Evolutionary conservation across 1,284 basidiomycete genomes (phyloP).

Genomic region (Afroboletus lepidellus): DNA sequence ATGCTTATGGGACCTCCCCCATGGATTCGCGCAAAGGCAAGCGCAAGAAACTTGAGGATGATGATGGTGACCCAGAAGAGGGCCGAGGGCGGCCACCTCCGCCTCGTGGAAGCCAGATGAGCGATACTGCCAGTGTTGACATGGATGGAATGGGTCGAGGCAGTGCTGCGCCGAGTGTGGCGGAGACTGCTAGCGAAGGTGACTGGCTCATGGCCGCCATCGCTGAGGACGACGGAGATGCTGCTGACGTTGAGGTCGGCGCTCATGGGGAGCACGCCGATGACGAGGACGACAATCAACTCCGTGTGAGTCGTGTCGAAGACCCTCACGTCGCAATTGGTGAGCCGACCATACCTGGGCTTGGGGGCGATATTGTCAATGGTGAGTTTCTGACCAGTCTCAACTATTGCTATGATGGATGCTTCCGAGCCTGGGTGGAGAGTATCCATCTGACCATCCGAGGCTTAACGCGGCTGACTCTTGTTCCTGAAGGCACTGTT

Average conservation of each 20-base stretch:
- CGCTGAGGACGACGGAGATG: constrained; percentile 56
- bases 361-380: constrained; percentile 40
- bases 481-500: constrained; percentile 27
- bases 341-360: constrained; percentile 36
- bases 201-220: constrained; percentile 87
- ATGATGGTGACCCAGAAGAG: constrained; percentile 73
- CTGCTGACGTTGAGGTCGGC: constrained; percentile 40
- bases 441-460: constrained; percentile 28
- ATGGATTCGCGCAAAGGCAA: constrained; percentile 73
- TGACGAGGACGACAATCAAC: constrained; percentile 46
- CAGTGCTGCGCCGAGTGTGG: constrained; percentile 66
- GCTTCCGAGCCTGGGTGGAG: constrained; percentile 26
- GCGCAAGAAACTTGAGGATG: constrained; percentile 80
- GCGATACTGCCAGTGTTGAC: constrained; percentile 39
- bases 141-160: constrained; percentile 54
- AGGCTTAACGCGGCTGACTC: constrained; percentile 28
- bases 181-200: constrained; percentile 69
- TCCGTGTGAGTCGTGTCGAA: constrained; percentile 47
- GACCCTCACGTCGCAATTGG: constrained; percentile 39
- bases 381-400: constrained; percentile 43
- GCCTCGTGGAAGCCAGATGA: constrained; percentile 37
- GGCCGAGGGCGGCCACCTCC: constrained; percentile 67
- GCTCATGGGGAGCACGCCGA: constrained; percentile 17
- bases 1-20: constrained; percentile 43
- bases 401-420: constrained; percentile 30